Evolutionary conservation across 169 alveolate species (phyloP).

Genomic region (Plasmodium ovale): DNA sequence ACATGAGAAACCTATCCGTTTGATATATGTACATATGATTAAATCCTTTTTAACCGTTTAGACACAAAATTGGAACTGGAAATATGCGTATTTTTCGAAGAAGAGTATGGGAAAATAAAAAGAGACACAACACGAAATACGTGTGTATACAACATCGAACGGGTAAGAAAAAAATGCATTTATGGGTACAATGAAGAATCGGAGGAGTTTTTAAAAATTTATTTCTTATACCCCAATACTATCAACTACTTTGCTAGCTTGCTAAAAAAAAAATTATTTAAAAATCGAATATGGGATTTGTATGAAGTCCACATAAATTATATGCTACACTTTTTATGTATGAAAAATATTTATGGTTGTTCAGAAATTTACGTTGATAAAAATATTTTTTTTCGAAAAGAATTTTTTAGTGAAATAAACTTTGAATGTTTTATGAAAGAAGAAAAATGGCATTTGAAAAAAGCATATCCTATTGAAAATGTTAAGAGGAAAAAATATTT

Average conservation of each 20-base stretch:
- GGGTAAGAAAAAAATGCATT: conserved; percentile 64
- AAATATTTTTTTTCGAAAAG: conserved; percentile 49
- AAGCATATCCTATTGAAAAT: conserved; percentile 11
- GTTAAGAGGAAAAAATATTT: conserved; percentile 51
- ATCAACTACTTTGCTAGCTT: conserved; percentile 54
- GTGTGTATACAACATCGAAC: conserved; percentile 57
- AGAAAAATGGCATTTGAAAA: conserved; percentile 49
- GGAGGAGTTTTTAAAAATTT: conserved; percentile 48
- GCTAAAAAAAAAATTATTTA: conserved; percentile 61
- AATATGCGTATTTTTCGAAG: conserved; percentile 60
- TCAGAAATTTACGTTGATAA: conserved; percentile 47
- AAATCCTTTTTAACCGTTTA: not conserved
- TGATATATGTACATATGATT: not conserved
- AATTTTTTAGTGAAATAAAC: conserved; percentile 31
- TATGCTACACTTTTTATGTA: conserved; percentile 67
- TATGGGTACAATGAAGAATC: conserved; percentile 63
- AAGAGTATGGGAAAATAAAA: conserved; percentile 41
- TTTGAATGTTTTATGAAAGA: conserved; percentile 33
- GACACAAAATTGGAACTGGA: conserved; percentile 32
- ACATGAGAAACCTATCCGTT: no score
- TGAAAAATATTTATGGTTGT: conserved; percentile 69
- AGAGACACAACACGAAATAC: conserved; percentile 15
- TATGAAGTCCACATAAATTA: conserved; percentile 72
- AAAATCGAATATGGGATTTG: conserved; percentile 56
- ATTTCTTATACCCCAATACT: conserved; percentile 42